These are phyloP conservation scores for Leishmania major DNA, from an alignment of 208 protist genomes.

Conservation along the genomic window DNA sequence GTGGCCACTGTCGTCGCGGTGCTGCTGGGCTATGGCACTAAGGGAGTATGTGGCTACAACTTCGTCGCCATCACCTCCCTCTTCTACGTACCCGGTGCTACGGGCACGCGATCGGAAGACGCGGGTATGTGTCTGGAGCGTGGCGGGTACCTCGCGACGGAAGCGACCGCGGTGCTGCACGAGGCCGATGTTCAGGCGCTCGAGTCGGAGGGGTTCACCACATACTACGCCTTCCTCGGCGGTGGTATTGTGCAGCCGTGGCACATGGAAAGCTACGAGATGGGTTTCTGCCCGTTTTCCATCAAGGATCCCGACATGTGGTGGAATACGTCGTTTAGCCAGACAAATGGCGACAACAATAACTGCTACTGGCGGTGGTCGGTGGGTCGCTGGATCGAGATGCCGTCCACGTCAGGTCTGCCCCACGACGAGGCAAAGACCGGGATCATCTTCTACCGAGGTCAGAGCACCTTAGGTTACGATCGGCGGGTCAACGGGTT, in stretches of 20 bases:
- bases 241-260: slow-evolving; percentile 16
- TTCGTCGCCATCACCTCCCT: slow-evolving; percentile 20
- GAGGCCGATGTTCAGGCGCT: slow-evolving; percentile 14
- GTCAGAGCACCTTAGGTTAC: background rate
- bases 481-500: slow-evolving; percentile 10
- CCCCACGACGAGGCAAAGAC: background rate
- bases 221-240: slow-evolving; percentile 40
- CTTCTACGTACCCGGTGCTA: slow-evolving; percentile 5
- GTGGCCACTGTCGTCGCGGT: background rate
- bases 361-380: slow-evolving; percentile 39
- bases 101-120: slow-evolving; percentile 7
- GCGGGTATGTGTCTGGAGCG: slow-evolving; percentile 5
- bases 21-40: slow-evolving; percentile 1
- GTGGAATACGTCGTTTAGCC: background rate
- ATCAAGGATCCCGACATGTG: slow-evolving; percentile 1
- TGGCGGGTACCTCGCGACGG: slow-evolving; percentile 34
- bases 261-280: background rate
- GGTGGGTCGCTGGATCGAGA: slow-evolving; percentile 21
- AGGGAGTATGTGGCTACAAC: slow-evolving; percentile 4
- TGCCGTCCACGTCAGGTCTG: slow-evolving; percentile 12
- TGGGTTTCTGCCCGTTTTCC: slow-evolving; percentile 1
- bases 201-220: background rate
- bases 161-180: slow-evolving; percentile 29
- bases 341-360: background rate
- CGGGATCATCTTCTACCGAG: slow-evolving; percentile 30